Conservation (phyloP, 1,284 basidiomycete genomes). For the Somion occarium region DNA sequence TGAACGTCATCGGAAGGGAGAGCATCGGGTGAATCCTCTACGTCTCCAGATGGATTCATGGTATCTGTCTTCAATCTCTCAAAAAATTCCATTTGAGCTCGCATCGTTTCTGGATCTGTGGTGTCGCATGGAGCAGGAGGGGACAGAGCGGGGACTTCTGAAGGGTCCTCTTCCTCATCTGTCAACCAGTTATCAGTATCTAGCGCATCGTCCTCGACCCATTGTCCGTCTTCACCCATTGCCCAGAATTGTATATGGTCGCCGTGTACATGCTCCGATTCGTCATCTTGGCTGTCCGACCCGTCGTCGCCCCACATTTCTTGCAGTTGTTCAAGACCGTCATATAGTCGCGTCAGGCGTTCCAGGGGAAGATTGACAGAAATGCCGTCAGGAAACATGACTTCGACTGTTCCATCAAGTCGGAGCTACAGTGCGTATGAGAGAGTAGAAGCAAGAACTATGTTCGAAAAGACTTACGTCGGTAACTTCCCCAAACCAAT, state of each 20-base stretch:
- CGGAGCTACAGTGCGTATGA: constrained; percentile 46
- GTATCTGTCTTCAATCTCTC: constrained; percentile 5
- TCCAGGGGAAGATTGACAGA: constrained; percentile 50
- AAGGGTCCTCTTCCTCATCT: constrained; percentile 17
- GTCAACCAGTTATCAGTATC: constrained; percentile 24
- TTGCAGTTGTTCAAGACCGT: constrained; percentile 75
- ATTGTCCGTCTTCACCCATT: constrained; percentile 47
- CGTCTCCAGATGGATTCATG: constrained; percentile 18
- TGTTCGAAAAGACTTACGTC: constrained; percentile 41
- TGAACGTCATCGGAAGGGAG: constrained; percentile 14
- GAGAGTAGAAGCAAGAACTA: not conserved
- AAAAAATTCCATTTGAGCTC: not conserved
- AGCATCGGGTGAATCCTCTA: constrained; percentile 6
- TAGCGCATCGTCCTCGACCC: constrained; percentile 34
- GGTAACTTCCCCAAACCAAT: constrained; percentile 79
- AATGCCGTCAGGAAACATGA: constrained; percentile 55
- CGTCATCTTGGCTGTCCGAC: constrained; percentile 34
- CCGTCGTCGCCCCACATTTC: constrained; percentile 57
- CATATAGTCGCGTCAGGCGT: constrained; percentile 65
- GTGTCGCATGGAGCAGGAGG: not conserved
- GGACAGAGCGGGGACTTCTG: not conserved
- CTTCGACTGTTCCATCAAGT: constrained; percentile 63
- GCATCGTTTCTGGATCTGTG: not conserved
- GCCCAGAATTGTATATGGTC: constrained; percentile 32
- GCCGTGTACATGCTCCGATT: constrained; percentile 27